These are phyloP conservation scores for Chlorella variabilis DNA, from an alignment of 163 green algal genomes.

Conservation along the genomic window DNA sequence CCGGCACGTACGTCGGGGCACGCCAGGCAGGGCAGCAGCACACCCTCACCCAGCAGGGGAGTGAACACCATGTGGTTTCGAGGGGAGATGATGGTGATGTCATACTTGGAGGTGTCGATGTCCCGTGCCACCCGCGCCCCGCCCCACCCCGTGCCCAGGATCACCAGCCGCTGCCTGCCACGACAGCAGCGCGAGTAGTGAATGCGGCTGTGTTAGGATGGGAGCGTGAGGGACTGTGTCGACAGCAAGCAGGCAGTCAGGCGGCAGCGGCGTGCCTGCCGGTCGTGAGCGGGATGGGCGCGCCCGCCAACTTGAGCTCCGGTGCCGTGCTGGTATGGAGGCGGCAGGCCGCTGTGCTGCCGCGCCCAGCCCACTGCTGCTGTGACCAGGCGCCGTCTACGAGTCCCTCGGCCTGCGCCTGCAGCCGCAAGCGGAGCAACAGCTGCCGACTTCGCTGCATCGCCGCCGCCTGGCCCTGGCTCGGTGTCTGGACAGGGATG, in stretches of 20 bases:
- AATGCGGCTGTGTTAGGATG: no score
- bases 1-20: constrained; percentile 27
- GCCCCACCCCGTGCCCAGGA: constrained; percentile 69
- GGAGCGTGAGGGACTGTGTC: no score
- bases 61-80: constrained; percentile 92
- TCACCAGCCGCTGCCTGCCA: constrained; percentile 44
- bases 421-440: background rate
- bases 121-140: constrained; percentile 69
- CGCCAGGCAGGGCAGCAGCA: background rate
- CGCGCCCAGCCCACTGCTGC: background rate
- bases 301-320: background rate
- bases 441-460: background rate
- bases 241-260: no score
- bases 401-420: no score
- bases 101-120: constrained; percentile 74
- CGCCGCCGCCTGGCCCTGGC: background rate
- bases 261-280: background rate
- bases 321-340: background rate
- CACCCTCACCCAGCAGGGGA: constrained; percentile 54
- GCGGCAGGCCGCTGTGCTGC: no score
- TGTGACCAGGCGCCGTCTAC: no score
- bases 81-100: constrained; percentile 80
- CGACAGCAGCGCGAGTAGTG: no score
- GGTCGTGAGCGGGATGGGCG: background rate
- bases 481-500: no score